Evolutionary conservation across 83 land plant species (phyloP), one percentile per base, ranked within the genome.

Genomic region (Thuja plicata): DNA sequence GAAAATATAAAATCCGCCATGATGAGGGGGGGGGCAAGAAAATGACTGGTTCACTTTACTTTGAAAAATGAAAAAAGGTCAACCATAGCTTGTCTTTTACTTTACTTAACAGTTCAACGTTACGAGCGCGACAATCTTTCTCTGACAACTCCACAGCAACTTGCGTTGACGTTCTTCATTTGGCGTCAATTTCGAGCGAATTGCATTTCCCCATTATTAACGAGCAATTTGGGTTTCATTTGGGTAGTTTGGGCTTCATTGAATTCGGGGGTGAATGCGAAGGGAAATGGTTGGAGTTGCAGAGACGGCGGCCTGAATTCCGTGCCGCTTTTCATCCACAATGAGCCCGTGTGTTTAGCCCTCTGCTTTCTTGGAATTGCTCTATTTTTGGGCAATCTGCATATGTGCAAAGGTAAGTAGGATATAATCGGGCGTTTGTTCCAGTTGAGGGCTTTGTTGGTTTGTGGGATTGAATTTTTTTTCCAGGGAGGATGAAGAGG

Each of bases 401-500:
- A 6, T 0, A 19, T 21, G n/a, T 8, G 57, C 2, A 54, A 0
- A 66, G 73, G 73, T 66, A 27, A 66, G 73, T 62, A 7, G 10
- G 73, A 66, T 66, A 66, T 66, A 66, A 8, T 1, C 73, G 17
- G 70, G 8, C 70, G 16, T 54, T 54, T 54, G 15, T 0, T 54
- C 19, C 3, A 15, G 16, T 12, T 0, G 10, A 12, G 16, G 54
- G 3, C 3, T 15, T 54, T 54, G 17, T 5, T 19, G 7, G 27
- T 27, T 27, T 66, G 73, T 66, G 8, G 70, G 24, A 60, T 66
- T 66, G 30, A 27, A 66, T 1, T 66, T 8, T 66, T 66, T 66
- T 27, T 8, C 8, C 8, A 4, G 34, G 16, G n/a, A 71, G 71
- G 73, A 93, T 94, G 96, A 94, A 95, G 94, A 85, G 94, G 74